phyloP scores from a whole-genome alignment of 2,329 filamentous ascomycete species.

The Colletotrichum musae region DNA sequence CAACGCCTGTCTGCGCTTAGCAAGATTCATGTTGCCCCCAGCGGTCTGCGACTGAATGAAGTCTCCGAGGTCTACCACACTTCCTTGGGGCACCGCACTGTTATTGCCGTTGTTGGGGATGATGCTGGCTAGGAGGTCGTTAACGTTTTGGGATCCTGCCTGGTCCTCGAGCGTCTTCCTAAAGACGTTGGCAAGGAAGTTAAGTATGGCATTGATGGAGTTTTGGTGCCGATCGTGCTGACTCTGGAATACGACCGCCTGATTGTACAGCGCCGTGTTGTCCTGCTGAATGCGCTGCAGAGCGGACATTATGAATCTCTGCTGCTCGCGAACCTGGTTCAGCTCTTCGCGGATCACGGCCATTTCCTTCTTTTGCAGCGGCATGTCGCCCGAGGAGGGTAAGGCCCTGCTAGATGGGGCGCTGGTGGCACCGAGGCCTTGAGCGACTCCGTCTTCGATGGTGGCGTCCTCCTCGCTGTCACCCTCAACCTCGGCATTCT shows the following conservation, averaged over 20 bases:
- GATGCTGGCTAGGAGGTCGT: slow-evolving; percentile 85
- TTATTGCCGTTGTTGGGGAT: slow-evolving; percentile 71
- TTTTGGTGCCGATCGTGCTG: slow-evolving; percentile 98
- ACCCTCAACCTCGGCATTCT: slow-evolving; percentile 78
- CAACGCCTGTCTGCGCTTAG: slow-evolving; percentile 68
- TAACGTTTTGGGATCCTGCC: slow-evolving; percentile 80
- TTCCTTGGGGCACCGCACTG: slow-evolving; percentile 64
- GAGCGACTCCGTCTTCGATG: slow-evolving; percentile 54
- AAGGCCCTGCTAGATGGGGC: slow-evolving; percentile 52
- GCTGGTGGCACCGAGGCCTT: slow-evolving; percentile 43
- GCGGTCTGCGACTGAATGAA: slow-evolving; percentile 65
- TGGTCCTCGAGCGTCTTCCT: slow-evolving; percentile 92
- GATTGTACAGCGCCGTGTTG: slow-evolving; percentile 88
- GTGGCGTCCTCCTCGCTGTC: slow-evolving; percentile 74
- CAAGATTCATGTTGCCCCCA: slow-evolving; percentile 56
- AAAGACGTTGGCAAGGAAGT: slow-evolving; percentile 96
- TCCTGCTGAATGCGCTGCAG: slow-evolving; percentile 86
- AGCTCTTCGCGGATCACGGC: slow-evolving; percentile 84
- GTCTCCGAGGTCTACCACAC: slow-evolving; percentile 74
- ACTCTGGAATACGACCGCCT: slow-evolving; percentile 89
- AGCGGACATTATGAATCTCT: slow-evolving; percentile 86
- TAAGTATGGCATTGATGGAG: slow-evolving; percentile 98
- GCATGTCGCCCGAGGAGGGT: slow-evolving; percentile 61
- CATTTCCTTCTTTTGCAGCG: slow-evolving; percentile 80
- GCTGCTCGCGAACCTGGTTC: slow-evolving; percentile 85